Evolutionary conservation across 179 eudicot species (phyloP).

Genomic region (Silene vulgaris): DNA sequence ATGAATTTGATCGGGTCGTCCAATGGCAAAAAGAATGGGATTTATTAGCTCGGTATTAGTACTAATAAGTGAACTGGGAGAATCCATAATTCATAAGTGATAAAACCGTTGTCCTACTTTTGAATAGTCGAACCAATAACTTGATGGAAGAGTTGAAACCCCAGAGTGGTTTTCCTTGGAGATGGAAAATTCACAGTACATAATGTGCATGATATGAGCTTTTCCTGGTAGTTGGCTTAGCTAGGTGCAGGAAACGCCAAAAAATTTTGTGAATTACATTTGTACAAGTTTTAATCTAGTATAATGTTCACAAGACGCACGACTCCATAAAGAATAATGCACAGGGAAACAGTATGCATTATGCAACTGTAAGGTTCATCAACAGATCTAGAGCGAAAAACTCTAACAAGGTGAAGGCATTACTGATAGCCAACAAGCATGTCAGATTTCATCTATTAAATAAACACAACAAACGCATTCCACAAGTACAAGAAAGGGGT

Average conservation of each 20-base stretch:
- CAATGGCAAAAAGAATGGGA: neutral
- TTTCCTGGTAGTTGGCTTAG: neutral
- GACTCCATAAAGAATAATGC: neutral
- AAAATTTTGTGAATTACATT: neutral
- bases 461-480: conserved; percentile 1
- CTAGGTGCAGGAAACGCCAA: neutral
- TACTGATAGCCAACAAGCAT: conserved; percentile 1
- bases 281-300: neutral
- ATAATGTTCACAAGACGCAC: neutral
- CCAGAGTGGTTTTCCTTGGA: neutral
- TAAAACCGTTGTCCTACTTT: neutral
- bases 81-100: neutral
- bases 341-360: too few species aligned
- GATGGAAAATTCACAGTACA: neutral
- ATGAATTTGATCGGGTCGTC: neutral
- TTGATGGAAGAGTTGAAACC: neutral
- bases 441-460: neutral
- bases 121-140: neutral
- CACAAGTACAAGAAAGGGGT: neutral
- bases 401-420: neutral
- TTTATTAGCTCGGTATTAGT: neutral
- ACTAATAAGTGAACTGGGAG: neutral
- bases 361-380: too few species aligned
- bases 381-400: neutral
- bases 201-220: neutral